Evolutionary conservation across 1,284 basidiomycete genomes (phyloP).

Genomic region (Schizophyllum amplum): DNA sequence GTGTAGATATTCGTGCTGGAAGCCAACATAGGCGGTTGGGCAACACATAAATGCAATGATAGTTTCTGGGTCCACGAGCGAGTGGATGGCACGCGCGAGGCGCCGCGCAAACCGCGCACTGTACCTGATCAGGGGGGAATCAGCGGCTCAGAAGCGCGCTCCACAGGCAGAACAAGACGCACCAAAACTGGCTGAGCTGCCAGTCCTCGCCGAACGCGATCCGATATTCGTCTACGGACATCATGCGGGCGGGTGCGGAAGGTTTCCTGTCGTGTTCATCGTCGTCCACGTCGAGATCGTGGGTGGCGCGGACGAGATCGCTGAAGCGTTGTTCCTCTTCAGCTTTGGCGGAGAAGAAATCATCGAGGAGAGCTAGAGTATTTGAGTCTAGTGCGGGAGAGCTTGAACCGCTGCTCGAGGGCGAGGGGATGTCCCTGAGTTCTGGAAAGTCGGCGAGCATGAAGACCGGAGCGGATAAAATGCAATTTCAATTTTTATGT

Average conservation of each 20-base stretch:
- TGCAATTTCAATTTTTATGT: too few species aligned
- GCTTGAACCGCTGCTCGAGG: conserved; percentile 20
- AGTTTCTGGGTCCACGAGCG: conserved; percentile 22
- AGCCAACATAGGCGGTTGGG: conserved; percentile 36
- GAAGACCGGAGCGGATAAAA: neutral
- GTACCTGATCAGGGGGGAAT: conserved; percentile 6
- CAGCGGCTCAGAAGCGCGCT: neutral
- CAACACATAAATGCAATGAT: conserved; percentile 36
- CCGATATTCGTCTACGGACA: conserved; percentile 34
- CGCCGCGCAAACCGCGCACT: conserved; percentile 23
- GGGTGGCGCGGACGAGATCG: conserved; percentile 26
- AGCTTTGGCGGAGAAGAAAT: conserved; percentile 29
- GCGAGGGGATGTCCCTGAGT: conserved; percentile 8
- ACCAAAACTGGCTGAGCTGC: conserved; percentile 43
- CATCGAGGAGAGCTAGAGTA: conserved; percentile 30
- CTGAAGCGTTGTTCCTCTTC: conserved; percentile 33
- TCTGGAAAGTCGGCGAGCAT: neutral
- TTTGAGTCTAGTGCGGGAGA: conserved; percentile 28
- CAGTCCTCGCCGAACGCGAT: conserved; percentile 36
- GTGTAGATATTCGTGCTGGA: conserved; percentile 28
- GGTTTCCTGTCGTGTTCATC: conserved; percentile 11
- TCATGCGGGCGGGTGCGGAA: conserved; percentile 16
- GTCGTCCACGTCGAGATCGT: conserved; percentile 21
- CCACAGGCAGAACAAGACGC: conserved; percentile 15
- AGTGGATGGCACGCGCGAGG: conserved; percentile 24